These are phyloP conservation scores for Suillus luteus DNA, from an alignment of 768 basidiomycete genomes.

Conservation along the genomic window DNA sequence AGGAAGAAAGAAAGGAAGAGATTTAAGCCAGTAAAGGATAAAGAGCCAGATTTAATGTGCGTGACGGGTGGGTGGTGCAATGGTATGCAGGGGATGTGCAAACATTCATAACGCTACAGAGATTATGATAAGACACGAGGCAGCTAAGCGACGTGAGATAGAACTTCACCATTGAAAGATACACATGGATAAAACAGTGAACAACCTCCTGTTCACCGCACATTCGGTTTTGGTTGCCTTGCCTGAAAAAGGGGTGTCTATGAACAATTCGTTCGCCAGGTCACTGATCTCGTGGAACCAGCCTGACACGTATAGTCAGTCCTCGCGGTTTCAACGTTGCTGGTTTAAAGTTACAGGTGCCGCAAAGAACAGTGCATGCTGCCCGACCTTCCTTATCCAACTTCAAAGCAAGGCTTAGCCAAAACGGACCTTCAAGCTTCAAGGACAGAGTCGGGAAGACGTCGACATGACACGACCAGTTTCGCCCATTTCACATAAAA, in stretches of 20 bases:
- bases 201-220: slow-evolving; percentile 24
- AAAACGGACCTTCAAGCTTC: no score
- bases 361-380: no score
- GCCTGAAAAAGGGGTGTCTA: slow-evolving; percentile 19
- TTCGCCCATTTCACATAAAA: no score
- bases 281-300: slow-evolving; percentile 8
- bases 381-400: no score
- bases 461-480: no score
- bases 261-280: slow-evolving; percentile 18
- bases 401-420: no score
- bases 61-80: slow-evolving; percentile 30
- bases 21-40: slow-evolving; percentile 20
- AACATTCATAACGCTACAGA: slow-evolving; percentile 23
- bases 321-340: slow-evolving; percentile 32
- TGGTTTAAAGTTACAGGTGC: no score
- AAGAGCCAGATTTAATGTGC: slow-evolving; percentile 29
- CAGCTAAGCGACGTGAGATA: slow-evolving; percentile 36
- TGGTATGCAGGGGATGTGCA: slow-evolving; percentile 25
- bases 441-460: no score
- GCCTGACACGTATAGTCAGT: slow-evolving; percentile 17
- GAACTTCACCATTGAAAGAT: slow-evolving; percentile 19
- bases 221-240: slow-evolving; percentile 33
- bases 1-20: slow-evolving; percentile 23
- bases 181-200: slow-evolving; percentile 12
- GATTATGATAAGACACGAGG: slow-evolving; percentile 40